Evolutionary conservation across 176 grass and related monocot species (phyloP).

Genomic region (barley (Hordeum vulgare)): DNA sequence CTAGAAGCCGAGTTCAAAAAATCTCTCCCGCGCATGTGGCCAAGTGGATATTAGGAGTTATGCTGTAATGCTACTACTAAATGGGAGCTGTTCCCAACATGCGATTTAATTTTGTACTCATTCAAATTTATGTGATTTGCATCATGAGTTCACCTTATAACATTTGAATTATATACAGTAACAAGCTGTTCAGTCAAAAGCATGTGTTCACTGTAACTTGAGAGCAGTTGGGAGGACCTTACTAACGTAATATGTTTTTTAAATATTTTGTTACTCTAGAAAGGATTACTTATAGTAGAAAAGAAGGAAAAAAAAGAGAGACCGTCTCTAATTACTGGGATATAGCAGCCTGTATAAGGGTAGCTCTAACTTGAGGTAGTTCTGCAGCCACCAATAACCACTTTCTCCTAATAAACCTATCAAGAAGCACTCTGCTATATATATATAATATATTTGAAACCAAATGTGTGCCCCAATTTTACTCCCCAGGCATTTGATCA

Average conservation of each 20-base stretch:
- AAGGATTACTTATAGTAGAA: background rate
- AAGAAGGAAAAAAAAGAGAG: background rate
- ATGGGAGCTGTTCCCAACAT: background rate
- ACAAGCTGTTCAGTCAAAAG: background rate
- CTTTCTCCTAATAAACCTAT: background rate
- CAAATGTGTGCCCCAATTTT: slow-evolving; percentile 10
- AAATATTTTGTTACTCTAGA: background rate
- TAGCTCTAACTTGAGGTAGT: background rate
- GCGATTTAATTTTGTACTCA: background rate
- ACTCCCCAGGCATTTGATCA: background rate
- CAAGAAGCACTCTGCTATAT: background rate
- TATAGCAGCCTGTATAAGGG: background rate
- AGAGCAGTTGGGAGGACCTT: background rate
- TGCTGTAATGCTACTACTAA: background rate
- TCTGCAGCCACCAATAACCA: background rate
- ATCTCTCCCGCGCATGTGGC: background rate
- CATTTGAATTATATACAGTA: background rate
- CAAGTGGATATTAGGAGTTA: background rate
- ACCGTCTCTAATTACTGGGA: background rate
- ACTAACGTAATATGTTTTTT: background rate
- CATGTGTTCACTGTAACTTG: background rate
- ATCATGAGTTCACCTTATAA: background rate
- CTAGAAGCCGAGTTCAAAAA: background rate
- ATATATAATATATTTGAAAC: too few relatives aligned
- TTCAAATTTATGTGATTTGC: background rate